Evolutionary conservation across 306 rosid genomes (phyloP), one percentile per base, ranked within the genome.

Genomic region (Oxytropis ochrocephala): DNA sequence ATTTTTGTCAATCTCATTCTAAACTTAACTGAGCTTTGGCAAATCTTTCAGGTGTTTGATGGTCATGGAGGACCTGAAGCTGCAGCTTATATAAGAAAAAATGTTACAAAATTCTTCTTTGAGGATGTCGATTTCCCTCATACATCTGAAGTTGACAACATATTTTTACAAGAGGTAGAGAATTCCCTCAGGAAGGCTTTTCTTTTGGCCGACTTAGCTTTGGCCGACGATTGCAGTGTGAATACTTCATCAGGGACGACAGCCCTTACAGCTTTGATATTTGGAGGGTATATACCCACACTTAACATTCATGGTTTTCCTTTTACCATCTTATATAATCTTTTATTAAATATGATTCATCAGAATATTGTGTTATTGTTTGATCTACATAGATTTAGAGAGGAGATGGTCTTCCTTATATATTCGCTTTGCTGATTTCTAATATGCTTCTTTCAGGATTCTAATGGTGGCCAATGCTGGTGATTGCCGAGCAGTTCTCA

Each of bases 21-120:
- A 35, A 67, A 62, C 64, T 46, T 85, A 59, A 69, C 51, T 58
- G 72, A 58, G 49, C 36, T 56, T 49, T 44, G 51, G 49, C 4
- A 9, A 61, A 32, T 75, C 5, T 64, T 27, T 56, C 82, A 94
- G 98, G 94, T 95, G 39, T 95, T 95, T 80, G 99, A 95, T 77
- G 99, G 99, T 16, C 99, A 95, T 75, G 99, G 99, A 83, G 99
- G 99, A 79, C 92, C 97, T n/a, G 97, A 95, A 83, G 99, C 99
- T 16, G 95, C 99, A 13, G 88, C 97, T 70, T 95, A 81, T 75
- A 79, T 89, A 13, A 81, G 79, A 64, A 87, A 87, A 79, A 85
- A 95, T 79, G 89, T 88, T 1, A 79, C 84, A 57, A 85, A 88
- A 62, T 80, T 91, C 80, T 68, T 95, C 70, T 91, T 95, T 32